phyloP scores from a whole-genome alignment of 108 stramenopile genomes.

The Fragilaria crotonensis region DNA sequence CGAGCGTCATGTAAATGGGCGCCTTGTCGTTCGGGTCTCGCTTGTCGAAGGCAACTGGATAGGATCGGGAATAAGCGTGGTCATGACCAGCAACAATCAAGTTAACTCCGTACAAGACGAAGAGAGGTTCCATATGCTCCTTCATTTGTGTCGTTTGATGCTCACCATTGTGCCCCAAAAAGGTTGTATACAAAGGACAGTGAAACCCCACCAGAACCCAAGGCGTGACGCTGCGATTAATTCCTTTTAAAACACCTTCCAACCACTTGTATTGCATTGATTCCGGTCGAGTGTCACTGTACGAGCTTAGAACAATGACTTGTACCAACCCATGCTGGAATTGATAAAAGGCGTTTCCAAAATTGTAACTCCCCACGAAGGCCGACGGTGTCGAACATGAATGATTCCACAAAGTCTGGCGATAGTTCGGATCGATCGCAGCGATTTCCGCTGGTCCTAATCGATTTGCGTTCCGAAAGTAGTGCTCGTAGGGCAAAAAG shows the following conservation, averaged over 20 bases:
- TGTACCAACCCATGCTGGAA: slow-evolving; percentile 67
- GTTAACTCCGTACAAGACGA: slow-evolving; percentile 72
- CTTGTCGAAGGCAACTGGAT: slow-evolving; percentile 36
- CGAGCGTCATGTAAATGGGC: slow-evolving; percentile 84
- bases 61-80: slow-evolving; percentile 84
- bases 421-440: slow-evolving; percentile 28
- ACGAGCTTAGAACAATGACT: slow-evolving; percentile 73
- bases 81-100: slow-evolving; percentile 86
- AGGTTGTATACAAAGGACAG: slow-evolving; percentile 76
- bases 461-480: slow-evolving; percentile 70
- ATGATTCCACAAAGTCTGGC: slow-evolving; percentile 13
- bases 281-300: slow-evolving; percentile 33
- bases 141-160: slow-evolving; percentile 40
- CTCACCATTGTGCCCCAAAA: slow-evolving; percentile 57
- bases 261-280: slow-evolving; percentile 70
- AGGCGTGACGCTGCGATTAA: slow-evolving; percentile 58
- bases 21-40: slow-evolving; percentile 19
- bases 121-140: slow-evolving; percentile 60
- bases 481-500: slow-evolving; percentile 64
- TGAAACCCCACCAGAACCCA: slow-evolving; percentile 81
- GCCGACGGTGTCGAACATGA: slow-evolving; percentile 17
- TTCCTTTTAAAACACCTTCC: slow-evolving; percentile 21
- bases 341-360: slow-evolving; percentile 77
- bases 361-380: slow-evolving; percentile 56
- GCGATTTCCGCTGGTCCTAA: slow-evolving; percentile 14